Conservation (phyloP, 2,329 filamentous ascomycete species). For the Alternaria atra region DNA sequence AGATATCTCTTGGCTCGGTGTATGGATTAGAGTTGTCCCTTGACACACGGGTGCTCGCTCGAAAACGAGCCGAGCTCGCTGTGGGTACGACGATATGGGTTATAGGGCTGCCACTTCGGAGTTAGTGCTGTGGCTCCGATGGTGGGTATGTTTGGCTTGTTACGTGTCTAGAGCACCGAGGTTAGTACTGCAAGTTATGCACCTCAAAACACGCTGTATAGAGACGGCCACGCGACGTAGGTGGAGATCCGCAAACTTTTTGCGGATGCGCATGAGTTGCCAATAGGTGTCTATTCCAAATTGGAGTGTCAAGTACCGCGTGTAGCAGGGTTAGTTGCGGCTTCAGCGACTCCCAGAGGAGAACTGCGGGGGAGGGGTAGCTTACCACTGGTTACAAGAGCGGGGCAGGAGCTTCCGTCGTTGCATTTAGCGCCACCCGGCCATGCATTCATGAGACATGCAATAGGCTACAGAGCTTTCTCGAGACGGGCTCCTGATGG, state of each 20-base stretch:
- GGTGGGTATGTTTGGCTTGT: constrained; percentile 19
- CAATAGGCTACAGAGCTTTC: constrained; percentile 34
- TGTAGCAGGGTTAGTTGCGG: constrained; percentile 26
- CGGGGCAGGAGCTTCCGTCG: constrained; percentile 37
- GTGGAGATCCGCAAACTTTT: not conserved
- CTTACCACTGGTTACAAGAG: constrained; percentile 37
- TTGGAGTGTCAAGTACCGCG: constrained; percentile 15
- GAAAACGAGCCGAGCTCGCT: constrained; percentile 47
- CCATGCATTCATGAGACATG: constrained; percentile 14
- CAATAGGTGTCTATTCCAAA: constrained; percentile 24
- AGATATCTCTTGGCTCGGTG: constrained; percentile 12
- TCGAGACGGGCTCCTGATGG: constrained; percentile 40
- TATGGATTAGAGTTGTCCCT: constrained; percentile 2
- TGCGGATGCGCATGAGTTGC: constrained; percentile 11
- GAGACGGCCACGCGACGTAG: constrained; percentile 2
- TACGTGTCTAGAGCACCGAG: constrained; percentile 15
- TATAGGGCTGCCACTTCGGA: constrained; percentile 30
- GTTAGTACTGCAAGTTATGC: constrained; percentile 7
- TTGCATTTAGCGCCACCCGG: constrained; percentile 35
- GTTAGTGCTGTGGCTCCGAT: constrained; percentile 30
- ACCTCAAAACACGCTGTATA: constrained; percentile 2
- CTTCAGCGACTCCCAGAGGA: constrained; percentile 17
- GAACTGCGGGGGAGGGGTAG: constrained; percentile 48
- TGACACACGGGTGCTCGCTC: constrained; percentile 39
- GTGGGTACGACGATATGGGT: constrained; percentile 12